Base-by-base conservation (phyloP, 1,139 yeast species). In the Magnusiomyces starmeri region DNA sequence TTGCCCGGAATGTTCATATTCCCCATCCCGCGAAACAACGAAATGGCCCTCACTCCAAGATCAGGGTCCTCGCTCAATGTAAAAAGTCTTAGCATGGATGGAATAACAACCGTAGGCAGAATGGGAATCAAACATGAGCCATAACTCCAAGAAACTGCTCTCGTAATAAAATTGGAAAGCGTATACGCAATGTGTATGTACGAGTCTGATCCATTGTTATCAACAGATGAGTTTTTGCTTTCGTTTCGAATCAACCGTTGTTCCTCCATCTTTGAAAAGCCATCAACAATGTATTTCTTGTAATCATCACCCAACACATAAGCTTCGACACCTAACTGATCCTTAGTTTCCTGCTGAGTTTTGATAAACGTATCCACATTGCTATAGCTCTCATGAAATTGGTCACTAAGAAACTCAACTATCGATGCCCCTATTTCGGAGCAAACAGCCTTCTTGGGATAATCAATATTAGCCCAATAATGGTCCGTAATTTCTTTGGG, bases 41-140 rank as follows among this genome's bases (percentile, higher is more conserved):
- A 61, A 2, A 77, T 73, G 0, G 88, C 84, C 43, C 77, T 76
- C 35, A 85, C 71, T 50, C 79, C 78, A 0, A 90, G 84, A 56
- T 90, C 76, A 56, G 83, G 85, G 22, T 88, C 89, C 59, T 92
- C 97, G 58, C 89, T 83, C 72, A 86, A 76, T 50, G 77, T 77
- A 52, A 83, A 79, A 53, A 89, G 71, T 29, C 77, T 75, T 60
- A 88, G 72, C 56, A 88, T 70, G 57, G 87, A 83, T 16, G 96
- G 96, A 1, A 88, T 70, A 46, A 90, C 75, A 52, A 77, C 70
- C 1, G 71, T 48, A 6, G 72, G 67, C 35, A 72, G 55, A 16
- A 70, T 54, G 0, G 70, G 68, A 2, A 62, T 62, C 53, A 68
- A 49, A 27, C 64, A 53, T 24, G 57, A 51, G 4, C 66, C 61